Base-by-base conservation (phyloP, 2,329 filamentous ascomycete genomes). In the Beauveria pseudobassiana region DNA sequence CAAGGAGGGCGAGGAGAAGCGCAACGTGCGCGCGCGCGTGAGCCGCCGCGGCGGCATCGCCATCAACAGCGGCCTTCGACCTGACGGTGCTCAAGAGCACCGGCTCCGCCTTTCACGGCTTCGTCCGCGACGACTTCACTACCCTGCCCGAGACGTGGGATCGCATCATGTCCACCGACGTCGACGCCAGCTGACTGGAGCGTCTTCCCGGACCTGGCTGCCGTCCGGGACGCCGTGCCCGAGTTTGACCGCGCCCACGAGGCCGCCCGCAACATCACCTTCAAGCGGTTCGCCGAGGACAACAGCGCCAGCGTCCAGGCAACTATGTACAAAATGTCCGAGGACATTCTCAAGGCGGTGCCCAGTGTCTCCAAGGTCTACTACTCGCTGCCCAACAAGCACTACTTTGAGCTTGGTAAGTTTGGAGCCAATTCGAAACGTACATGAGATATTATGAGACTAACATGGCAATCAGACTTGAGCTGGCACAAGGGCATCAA, bases 281-380 rank as follows among this genome's bases (percentile, higher is more conserved):
- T 97, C 74, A 89, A 90, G 78, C 90, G 87, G 0, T 99, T 99
- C 71, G 93, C 95, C 48, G 85, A 88, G 71, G 93, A 99, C 71
- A 82, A 92, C 72, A 96, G 91, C 70, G 90, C 95, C 52, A 96
- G 91, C 69, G 95, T 99, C 26, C 95, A 99, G 78, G 88, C 87
- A 69, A 98, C 93, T 64, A 98, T 99, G 95, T 99, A 97, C 81
- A 96, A 97, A 81, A 99, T 99, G 93, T 87, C 85, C 69, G 89
- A 93, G 74, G 80, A 88, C 74, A 96, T 99, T 67, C 80, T 99
- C 59, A 88, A 84, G 9, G 85, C 81, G 24, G 89, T 87, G 26
- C 88, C 91, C 16, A 80, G 87, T 65, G 83, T 92, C 24, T 84
- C 88, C 50, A 80, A 82, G 24, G 90, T 95, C 48, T 84, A 88